phyloP scores from a whole-genome alignment of 148 eudicot species.

The Tetragonia tetragonoides region DNA sequence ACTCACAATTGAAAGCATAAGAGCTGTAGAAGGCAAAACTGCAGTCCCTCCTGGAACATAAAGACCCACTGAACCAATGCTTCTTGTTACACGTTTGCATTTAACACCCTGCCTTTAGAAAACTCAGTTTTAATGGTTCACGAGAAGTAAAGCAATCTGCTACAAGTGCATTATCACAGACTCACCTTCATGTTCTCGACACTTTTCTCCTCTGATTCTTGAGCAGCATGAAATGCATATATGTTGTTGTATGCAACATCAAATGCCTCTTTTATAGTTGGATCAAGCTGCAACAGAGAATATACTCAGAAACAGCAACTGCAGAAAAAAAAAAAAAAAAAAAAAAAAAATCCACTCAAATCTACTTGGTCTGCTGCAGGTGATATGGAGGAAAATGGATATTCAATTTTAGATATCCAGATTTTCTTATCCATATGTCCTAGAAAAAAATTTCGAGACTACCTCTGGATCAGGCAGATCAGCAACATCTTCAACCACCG shows the following conservation, averaged over 20 bases:
- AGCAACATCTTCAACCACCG: slow-evolving; percentile 62
- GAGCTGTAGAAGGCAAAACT: slow-evolving; percentile 93
- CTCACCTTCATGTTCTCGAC: slow-evolving; percentile 92
- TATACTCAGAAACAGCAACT: background rate
- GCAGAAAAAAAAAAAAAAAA: background rate
- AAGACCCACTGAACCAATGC: slow-evolving; percentile 90
- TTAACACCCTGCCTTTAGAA: slow-evolving; percentile 73
- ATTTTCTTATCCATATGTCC: background rate
- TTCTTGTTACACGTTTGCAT: slow-evolving; percentile 92
- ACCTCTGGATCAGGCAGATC: slow-evolving; percentile 95
- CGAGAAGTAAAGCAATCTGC: background rate
- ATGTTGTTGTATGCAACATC: slow-evolving; percentile 95
- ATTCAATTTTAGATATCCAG: background rate
- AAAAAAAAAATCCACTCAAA: background rate
- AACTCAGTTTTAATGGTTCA: slow-evolving; percentile 19
- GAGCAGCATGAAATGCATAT: slow-evolving; percentile 93
- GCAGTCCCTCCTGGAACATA: slow-evolving; percentile 99
- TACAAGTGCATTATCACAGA: background rate
- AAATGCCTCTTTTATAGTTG: slow-evolving; percentile 82
- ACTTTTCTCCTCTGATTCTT: slow-evolving; percentile 65
- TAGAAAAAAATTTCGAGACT: background rate
- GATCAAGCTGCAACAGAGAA: slow-evolving; percentile 68
- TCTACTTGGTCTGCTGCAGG: background rate
- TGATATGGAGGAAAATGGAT: background rate
- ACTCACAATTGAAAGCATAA: slow-evolving; percentile 96